Conservation (phyloP, 805 yeast genomes). For the Pichia occidentalis region DNA sequence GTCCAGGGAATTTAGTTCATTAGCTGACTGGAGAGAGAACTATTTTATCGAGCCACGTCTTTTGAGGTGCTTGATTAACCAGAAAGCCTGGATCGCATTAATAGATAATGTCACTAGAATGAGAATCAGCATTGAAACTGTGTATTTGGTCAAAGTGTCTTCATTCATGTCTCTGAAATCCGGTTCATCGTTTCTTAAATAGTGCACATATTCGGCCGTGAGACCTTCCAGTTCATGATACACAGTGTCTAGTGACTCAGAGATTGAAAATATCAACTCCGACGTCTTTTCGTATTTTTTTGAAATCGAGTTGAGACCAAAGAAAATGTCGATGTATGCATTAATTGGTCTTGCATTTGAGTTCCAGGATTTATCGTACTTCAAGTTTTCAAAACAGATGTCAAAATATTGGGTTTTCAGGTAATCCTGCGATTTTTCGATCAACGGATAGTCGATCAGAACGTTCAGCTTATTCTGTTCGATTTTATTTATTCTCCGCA, state of each 20-base stretch:
- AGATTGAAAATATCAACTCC: constrained; percentile 3
- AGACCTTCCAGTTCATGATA: constrained; percentile 20
- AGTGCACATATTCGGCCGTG: constrained; percentile 1
- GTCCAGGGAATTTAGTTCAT: too few species aligned
- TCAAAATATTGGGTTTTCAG: constrained; percentile 21
- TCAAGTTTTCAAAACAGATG: constrained; percentile 28
- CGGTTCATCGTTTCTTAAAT: constrained; percentile 16
- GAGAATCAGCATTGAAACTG: too few species aligned
- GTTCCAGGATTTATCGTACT: constrained; percentile 27
- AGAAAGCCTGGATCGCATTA: constrained; percentile 13
- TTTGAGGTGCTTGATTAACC: too few species aligned
- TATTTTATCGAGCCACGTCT: too few species aligned
- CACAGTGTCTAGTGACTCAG: constrained; percentile 13
- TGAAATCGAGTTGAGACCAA: constrained; percentile 25
- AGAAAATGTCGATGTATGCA: constrained; percentile 18
- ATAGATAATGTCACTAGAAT: constrained; percentile 12
- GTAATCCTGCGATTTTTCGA: constrained; percentile 11
- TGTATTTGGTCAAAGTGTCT: constrained; percentile 18
- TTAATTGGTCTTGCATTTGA: constrained; percentile 15
- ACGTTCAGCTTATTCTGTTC: constrained; percentile 15
- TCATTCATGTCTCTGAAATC: constrained; percentile 26
- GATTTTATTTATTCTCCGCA: constrained; percentile 24
- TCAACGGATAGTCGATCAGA: constrained; percentile 22
- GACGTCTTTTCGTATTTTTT: constrained; percentile 20
- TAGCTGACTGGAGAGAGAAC: too few species aligned